These are phyloP conservation scores for Colletotrichum ledebouriae DNA, from an alignment of 2,329 filamentous ascomycete genomes.

Conservation along the genomic window DNA sequence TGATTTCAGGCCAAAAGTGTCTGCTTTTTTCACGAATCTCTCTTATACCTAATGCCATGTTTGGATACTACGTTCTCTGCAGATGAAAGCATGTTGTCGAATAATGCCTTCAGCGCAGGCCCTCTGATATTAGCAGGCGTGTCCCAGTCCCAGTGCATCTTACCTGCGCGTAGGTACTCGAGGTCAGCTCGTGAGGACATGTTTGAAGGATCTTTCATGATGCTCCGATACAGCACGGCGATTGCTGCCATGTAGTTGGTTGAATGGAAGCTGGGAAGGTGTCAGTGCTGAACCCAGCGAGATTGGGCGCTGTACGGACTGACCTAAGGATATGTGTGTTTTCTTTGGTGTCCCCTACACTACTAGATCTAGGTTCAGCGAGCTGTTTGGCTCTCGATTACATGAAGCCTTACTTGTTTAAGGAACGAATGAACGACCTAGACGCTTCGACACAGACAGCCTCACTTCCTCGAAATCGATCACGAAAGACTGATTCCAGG, in stretches of 20 bases:
- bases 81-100: slow-evolving; percentile 9
- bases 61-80: neutral
- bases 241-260: slow-evolving; percentile 5
- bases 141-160: neutral
- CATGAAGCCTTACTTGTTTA: no score
- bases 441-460: no score
- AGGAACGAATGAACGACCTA: no score
- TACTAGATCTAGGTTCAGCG: neutral
- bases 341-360: neutral
- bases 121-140: neutral
- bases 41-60: no score
- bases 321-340: neutral
- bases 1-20: no score
- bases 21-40: no score
- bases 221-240: neutral
- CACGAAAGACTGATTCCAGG: no score
- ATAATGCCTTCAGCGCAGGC: neutral
- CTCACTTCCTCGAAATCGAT: no score
- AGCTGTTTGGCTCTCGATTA: no score
- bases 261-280: neutral
- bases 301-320: neutral
- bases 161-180: neutral
- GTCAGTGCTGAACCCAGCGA: neutral
- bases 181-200: slow-evolving; percentile 13
- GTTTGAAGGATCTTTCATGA: neutral